phyloP scores from a whole-genome alignment of 169 alveolate species.

The Amoebophrya sp. region DNA sequence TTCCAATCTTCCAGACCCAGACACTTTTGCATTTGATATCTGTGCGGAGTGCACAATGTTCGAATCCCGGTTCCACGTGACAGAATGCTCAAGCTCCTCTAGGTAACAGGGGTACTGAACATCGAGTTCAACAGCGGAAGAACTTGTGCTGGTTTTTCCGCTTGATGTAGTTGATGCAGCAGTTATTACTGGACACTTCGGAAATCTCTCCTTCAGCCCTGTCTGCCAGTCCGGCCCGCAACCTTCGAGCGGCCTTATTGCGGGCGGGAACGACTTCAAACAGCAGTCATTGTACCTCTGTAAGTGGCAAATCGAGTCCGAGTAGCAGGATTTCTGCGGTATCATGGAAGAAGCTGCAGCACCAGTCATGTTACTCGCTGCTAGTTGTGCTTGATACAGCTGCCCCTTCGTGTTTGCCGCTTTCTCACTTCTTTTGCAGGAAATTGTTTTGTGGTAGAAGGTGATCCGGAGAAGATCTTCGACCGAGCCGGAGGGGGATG shows the following conservation, averaged over 20 bases:
- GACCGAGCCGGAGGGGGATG: no score
- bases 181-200: neutral
- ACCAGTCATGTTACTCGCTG: no score
- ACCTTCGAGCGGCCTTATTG: neutral
- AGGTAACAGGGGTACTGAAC: neutral
- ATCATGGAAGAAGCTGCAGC: no score
- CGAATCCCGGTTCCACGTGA: neutral
- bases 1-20: no score
- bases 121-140: neutral
- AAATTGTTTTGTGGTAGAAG: no score
- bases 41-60: neutral
- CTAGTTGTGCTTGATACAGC: no score
- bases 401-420: no score
- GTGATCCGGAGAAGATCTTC: no score
- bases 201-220: neutral
- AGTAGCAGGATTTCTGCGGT: neutral
- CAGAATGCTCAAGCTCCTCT: neutral
- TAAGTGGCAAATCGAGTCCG: neutral
- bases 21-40: no score
- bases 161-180: neutral
- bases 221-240: constrained; percentile 4
- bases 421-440: no score
- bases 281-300: neutral
- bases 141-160: neutral
- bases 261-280: neutral